These are phyloP conservation scores for Porodaedalea pini DNA, from an alignment of 1,284 basidiomycete species.

Conservation along the genomic window DNA sequence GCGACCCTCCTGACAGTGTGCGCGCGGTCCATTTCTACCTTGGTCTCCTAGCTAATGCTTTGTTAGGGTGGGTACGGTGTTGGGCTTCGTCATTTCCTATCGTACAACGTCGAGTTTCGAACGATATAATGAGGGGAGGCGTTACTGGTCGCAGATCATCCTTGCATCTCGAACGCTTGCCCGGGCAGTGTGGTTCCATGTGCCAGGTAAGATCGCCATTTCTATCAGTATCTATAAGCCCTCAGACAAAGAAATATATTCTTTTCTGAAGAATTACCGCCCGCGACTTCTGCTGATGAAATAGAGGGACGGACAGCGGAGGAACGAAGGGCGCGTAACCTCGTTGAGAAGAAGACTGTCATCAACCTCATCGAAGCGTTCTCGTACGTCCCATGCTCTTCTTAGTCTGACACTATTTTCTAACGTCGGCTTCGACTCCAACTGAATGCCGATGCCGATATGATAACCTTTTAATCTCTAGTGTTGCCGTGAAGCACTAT, in stretches of 20 bases:
- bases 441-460: not conserved
- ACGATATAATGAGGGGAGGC: constrained; percentile 68
- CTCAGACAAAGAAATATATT: no score
- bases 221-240: not conserved
- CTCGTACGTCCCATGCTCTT: constrained; percentile 24
- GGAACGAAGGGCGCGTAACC: constrained; percentile 43
- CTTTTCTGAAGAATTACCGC: constrained; percentile 13
- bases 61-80: constrained; percentile 49
- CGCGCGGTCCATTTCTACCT: constrained; percentile 25
- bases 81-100: constrained; percentile 65
- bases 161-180: constrained; percentile 55
- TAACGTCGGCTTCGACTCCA: not conserved
- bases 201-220: constrained; percentile 40
- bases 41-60: not conserved
- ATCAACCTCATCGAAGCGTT: constrained; percentile 58
- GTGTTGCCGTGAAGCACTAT: constrained; percentile 52
- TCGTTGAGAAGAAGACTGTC: constrained; percentile 67
- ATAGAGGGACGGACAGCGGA: constrained; percentile 32
- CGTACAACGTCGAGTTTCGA: constrained; percentile 76
- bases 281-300: constrained; percentile 27
- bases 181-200: constrained; percentile 61
- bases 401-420: not conserved
- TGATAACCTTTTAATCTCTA: not conserved
- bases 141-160: constrained; percentile 68
- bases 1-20: constrained; percentile 61